Evolutionary conservation across 2,329 filamentous ascomycete genomes (phyloP).

Genomic region (Phaeosphaeriaceae sp.): DNA sequence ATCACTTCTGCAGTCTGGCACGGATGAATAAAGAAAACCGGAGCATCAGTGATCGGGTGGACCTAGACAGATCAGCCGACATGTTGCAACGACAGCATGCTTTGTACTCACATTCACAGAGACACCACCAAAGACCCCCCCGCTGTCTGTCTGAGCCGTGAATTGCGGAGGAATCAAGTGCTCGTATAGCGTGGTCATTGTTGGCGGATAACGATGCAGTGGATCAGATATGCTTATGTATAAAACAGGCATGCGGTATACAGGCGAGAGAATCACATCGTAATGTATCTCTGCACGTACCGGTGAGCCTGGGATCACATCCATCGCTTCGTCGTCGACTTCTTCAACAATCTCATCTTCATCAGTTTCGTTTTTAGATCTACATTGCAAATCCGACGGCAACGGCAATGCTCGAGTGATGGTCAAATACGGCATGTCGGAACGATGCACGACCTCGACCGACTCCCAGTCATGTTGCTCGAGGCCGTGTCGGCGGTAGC

Average conservation of each 20-base stretch:
- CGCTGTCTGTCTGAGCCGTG: slow-evolving; percentile 38
- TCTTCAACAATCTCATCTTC: background rate
- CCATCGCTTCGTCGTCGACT: slow-evolving; percentile 31
- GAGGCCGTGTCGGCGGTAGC: slow-evolving; percentile 18
- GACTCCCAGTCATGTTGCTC: slow-evolving; percentile 33
- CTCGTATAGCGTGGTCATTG: slow-evolving; percentile 44
- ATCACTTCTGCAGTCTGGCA: slow-evolving; percentile 88
- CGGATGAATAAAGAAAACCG: slow-evolving; percentile 90
- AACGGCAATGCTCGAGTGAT: slow-evolving; percentile 16
- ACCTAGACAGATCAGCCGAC: slow-evolving; percentile 59
- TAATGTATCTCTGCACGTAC: slow-evolving; percentile 36
- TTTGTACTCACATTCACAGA: slow-evolving; percentile 42
- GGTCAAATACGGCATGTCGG: slow-evolving; percentile 23
- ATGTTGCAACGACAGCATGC: background rate
- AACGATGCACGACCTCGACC: slow-evolving; percentile 21
- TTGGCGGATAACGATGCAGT: slow-evolving; percentile 34
- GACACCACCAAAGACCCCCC: slow-evolving; percentile 50
- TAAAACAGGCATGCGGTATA: slow-evolving; percentile 55
- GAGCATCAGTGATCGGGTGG: slow-evolving; percentile 80
- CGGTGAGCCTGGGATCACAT: background rate
- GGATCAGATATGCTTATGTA: slow-evolving; percentile 47
- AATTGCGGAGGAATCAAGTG: slow-evolving; percentile 45
- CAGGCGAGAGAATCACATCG: slow-evolving; percentile 53
- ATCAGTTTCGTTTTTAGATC: slow-evolving; percentile 6
- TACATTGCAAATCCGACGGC: background rate